Evolutionary conservation across 1,284 basidiomycete genomes (phyloP).

Genomic region (Cystobasidium pallidum): DNA sequence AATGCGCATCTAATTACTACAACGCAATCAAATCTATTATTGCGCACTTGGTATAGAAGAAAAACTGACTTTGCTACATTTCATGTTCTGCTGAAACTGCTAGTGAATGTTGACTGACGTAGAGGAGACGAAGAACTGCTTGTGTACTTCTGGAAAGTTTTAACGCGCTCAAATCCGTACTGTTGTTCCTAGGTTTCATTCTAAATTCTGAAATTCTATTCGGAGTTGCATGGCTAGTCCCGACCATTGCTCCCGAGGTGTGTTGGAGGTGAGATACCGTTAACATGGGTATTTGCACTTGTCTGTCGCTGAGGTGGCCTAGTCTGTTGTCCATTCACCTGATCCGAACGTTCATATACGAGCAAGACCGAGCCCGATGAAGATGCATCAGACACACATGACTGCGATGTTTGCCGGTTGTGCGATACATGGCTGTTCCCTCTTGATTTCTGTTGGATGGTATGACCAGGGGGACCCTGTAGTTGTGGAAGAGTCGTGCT

Average conservation of each 20-base stretch:
- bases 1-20: no score
- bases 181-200: no score
- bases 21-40: background rate
- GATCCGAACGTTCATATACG: no score
- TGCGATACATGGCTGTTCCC: background rate
- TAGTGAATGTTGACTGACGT: background rate
- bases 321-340: no score
- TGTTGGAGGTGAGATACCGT: background rate
- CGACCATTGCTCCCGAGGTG: background rate
- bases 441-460: background rate
- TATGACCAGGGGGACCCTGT: background rate
- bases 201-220: background rate
- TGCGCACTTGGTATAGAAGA: no score
- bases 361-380: no score
- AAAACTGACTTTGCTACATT: slow-evolving; percentile 16
- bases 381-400: background rate
- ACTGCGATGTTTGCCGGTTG: background rate
- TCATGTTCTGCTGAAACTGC: background rate
- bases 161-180: no score
- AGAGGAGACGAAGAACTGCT: background rate
- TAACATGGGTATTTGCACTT: background rate
- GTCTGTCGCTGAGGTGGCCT: background rate
- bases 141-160: no score
- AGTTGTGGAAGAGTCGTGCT: background rate
- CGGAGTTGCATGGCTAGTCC: background rate